phyloP scores from a whole-genome alignment of 1,284 basidiomycete species.

The Ustilago shanxiensis region DNA sequence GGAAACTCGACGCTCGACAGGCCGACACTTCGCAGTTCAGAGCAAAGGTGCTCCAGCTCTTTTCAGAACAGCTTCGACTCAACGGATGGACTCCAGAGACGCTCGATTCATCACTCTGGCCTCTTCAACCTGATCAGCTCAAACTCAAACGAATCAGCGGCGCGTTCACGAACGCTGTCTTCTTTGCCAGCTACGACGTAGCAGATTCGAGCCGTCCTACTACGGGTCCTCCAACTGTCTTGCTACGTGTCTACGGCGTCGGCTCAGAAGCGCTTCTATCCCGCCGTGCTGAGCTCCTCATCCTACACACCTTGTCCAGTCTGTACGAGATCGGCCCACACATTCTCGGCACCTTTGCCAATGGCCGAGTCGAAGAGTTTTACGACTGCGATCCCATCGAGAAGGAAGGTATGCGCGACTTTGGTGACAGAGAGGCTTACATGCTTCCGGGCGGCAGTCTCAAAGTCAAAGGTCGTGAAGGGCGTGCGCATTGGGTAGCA shows the following conservation, averaged over 20 bases:
- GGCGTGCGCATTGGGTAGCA: slow-evolving; percentile 66
- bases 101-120: slow-evolving; percentile 47
- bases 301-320: slow-evolving; percentile 67
- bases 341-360: slow-evolving; percentile 69
- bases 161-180: slow-evolving; percentile 68
- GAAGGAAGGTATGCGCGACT: slow-evolving; percentile 62
- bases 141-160: slow-evolving; percentile 63
- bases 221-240: slow-evolving; percentile 56
- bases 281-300: slow-evolving; percentile 65
- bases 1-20: slow-evolving; percentile 58
- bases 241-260: slow-evolving; percentile 67
- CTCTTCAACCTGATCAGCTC: slow-evolving; percentile 47
- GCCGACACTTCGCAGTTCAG: slow-evolving; percentile 56
- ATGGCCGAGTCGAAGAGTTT: slow-evolving; percentile 68
- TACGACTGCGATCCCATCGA: slow-evolving; percentile 67
- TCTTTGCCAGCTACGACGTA: slow-evolving; percentile 64
- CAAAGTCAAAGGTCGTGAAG: slow-evolving; percentile 56
- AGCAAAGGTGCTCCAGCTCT: slow-evolving; percentile 56
- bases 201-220: not conserved
- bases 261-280: slow-evolving; percentile 65
- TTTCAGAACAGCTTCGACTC: slow-evolving; percentile 55
- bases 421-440: slow-evolving; percentile 54
- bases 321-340: slow-evolving; percentile 69
- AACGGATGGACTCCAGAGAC: slow-evolving; percentile 57
- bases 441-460: slow-evolving; percentile 50